phyloP scores from a whole-genome alignment of 768 basidiomycete species.

The Tricholomella constricta region DNA sequence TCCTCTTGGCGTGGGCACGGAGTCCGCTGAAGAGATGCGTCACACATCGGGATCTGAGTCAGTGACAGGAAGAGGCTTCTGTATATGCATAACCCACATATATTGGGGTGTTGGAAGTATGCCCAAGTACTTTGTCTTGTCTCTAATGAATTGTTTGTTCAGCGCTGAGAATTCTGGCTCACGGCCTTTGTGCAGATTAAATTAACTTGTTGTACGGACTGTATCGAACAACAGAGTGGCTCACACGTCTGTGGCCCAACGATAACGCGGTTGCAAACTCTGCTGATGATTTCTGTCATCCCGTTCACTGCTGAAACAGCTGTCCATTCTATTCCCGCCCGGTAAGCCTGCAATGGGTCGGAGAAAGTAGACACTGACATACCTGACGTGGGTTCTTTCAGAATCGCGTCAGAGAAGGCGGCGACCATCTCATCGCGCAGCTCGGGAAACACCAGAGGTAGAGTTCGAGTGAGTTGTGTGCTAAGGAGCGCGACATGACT shows the following conservation, averaged over 20 bases:
- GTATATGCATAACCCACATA: background rate
- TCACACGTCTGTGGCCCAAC: conserved; percentile 12
- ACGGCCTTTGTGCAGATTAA: conserved; percentile 1
- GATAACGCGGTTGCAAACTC: conserved; percentile 12
- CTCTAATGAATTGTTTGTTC: background rate
- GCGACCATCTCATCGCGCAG: conserved; percentile 10
- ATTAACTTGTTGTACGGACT: background rate
- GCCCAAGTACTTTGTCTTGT: background rate
- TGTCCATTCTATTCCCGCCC: background rate
- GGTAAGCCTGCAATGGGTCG: background rate
- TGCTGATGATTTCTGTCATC: conserved; percentile 14
- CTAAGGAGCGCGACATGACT: background rate
- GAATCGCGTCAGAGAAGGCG: conserved; percentile 3
- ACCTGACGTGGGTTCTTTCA: background rate
- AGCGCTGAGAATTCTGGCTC: conserved; percentile 2
- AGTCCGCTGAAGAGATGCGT: conserved; percentile 1
- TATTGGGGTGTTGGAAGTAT: background rate
- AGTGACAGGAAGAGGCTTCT: background rate
- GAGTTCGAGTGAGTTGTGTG: conserved; percentile 10
- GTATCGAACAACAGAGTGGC: background rate
- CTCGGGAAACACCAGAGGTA: conserved; percentile 12
- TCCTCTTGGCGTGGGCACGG: background rate
- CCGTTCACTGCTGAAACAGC: conserved; percentile 2
- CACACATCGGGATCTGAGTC: background rate
- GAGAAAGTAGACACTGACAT: background rate